Conservation (phyloP, 306 rosid species). For the Dalbergia cochinchinensis region DNA sequence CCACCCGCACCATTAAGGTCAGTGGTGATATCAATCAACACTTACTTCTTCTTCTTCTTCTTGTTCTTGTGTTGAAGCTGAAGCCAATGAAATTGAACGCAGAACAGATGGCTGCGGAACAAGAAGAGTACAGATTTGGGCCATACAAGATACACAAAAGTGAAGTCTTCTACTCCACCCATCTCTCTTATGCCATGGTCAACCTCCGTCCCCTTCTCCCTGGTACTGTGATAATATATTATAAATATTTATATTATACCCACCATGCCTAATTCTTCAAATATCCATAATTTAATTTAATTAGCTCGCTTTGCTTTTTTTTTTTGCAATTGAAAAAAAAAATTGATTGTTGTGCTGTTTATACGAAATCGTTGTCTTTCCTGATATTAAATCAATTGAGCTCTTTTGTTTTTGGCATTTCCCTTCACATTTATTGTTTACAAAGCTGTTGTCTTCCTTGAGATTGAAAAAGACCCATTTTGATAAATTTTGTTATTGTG, state of each 20-base stretch:
- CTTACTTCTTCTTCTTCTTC: conserved; percentile 30
- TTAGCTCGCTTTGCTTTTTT: background rate
- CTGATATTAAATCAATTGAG: background rate
- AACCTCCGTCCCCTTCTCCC: conserved; percentile 93
- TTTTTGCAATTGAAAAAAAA: too few relatives aligned
- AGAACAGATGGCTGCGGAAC: conserved; percentile 53
- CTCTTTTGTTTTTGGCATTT: background rate
- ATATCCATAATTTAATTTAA: background rate
- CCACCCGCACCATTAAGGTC: conserved; percentile 47
- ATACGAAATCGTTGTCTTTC: too few relatives aligned
- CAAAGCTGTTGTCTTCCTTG: conserved; percentile 19
- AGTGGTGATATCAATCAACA: conserved; percentile 13
- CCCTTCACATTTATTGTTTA: background rate
- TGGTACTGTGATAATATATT: conserved; percentile 50
- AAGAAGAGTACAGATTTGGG: conserved; percentile 53
- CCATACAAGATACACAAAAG: conserved; percentile 67
- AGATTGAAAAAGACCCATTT: conserved; percentile 28
- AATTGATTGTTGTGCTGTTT: too few relatives aligned
- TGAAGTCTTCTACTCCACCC: conserved; percentile 80
- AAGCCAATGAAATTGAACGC: background rate
- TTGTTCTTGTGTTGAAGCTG: background rate
- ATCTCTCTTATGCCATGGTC: conserved; percentile 83
- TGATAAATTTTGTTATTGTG: conserved; percentile 38
- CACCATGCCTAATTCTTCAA: background rate
- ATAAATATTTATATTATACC: background rate